Conservation (phyloP, 805 yeast species). For the Cyberlindnera xylosilytica region DNA sequence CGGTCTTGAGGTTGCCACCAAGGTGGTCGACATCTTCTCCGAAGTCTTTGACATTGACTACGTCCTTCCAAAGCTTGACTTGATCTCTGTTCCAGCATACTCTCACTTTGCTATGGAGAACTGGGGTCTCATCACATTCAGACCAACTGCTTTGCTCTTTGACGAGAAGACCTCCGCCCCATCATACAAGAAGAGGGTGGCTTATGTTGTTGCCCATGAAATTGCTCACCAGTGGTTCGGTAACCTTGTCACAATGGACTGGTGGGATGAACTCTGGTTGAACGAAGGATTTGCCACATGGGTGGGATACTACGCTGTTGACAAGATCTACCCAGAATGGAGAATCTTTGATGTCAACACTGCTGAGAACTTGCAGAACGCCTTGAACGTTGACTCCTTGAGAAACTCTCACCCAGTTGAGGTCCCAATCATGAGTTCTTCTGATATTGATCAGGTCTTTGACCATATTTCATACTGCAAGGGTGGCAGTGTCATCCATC, state of each 20-base stretch:
- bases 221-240: conserved; percentile 94
- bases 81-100: conserved; percentile 78
- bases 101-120: conserved; percentile 90
- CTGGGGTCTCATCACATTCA: conserved; percentile 78
- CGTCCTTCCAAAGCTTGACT: conserved; percentile 78
- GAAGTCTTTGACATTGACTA: conserved; percentile 69
- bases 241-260: conserved; percentile 84
- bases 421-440: conserved; percentile 73
- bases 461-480: conserved; percentile 81
- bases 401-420: conserved; percentile 84
- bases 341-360: conserved; percentile 79
- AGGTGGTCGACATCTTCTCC: conserved; percentile 71
- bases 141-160: conserved; percentile 69
- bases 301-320: conserved; percentile 83
- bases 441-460: conserved; percentile 79
- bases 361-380: conserved; percentile 66
- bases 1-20: conserved; percentile 70
- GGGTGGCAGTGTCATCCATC: conserved; percentile 76
- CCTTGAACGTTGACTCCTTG: conserved; percentile 68
- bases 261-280: conserved; percentile 90
- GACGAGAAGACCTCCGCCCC: conserved; percentile 66
- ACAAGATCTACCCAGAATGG: conserved; percentile 76
- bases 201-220: conserved; percentile 85
- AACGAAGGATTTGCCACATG: conserved; percentile 90
- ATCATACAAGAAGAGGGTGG: conserved; percentile 64